Evolutionary conservation across 2,329 filamentous ascomycete species (phyloP).

Genomic region (Hypoxylon sp.): DNA sequence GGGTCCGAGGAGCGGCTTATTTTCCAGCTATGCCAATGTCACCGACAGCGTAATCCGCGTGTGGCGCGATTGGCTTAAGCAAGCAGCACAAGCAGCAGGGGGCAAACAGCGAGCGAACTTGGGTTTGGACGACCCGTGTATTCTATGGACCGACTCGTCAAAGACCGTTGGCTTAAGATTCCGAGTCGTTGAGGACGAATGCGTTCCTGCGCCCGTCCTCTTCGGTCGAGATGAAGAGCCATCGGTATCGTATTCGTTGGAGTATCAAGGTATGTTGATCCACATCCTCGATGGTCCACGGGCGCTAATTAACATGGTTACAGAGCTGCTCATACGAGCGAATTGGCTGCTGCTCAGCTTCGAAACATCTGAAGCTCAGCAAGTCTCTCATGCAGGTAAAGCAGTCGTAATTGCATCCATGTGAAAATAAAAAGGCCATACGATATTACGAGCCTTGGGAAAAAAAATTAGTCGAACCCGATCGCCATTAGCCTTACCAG

Average conservation of each 20-base stretch:
- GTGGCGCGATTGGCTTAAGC: slow-evolving; percentile 79
- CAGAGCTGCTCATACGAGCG: slow-evolving; percentile 77
- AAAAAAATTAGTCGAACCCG: slow-evolving; percentile 18
- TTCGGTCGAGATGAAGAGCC: slow-evolving; percentile 72
- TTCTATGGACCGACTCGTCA: slow-evolving; percentile 78
- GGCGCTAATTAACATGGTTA: slow-evolving; percentile 32
- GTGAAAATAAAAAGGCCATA: slow-evolving; percentile 42
- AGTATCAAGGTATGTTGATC: slow-evolving; percentile 75
- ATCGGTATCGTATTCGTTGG: slow-evolving; percentile 78
- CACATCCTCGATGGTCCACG: not conserved
- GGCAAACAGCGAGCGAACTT: slow-evolving; percentile 49
- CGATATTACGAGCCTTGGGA: slow-evolving; percentile 15
- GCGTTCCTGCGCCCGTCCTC: slow-evolving; percentile 66
- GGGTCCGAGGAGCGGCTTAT: slow-evolving; percentile 71
- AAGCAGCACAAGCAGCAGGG: slow-evolving; percentile 52
- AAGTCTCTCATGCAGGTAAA: slow-evolving; percentile 73
- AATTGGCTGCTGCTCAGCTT: slow-evolving; percentile 74
- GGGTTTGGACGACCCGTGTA: slow-evolving; percentile 51
- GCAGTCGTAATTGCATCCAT: slow-evolving; percentile 74
- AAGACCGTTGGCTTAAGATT: slow-evolving; percentile 79
- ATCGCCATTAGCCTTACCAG: slow-evolving; percentile 9
- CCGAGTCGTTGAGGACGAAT: slow-evolving; percentile 69
- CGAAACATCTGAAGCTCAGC: slow-evolving; percentile 74
- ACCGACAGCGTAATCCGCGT: slow-evolving; percentile 78
- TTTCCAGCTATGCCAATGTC: slow-evolving; percentile 75